Base-by-base conservation (phyloP, 441 rosid species). In the Lepidium campestre region DNA sequence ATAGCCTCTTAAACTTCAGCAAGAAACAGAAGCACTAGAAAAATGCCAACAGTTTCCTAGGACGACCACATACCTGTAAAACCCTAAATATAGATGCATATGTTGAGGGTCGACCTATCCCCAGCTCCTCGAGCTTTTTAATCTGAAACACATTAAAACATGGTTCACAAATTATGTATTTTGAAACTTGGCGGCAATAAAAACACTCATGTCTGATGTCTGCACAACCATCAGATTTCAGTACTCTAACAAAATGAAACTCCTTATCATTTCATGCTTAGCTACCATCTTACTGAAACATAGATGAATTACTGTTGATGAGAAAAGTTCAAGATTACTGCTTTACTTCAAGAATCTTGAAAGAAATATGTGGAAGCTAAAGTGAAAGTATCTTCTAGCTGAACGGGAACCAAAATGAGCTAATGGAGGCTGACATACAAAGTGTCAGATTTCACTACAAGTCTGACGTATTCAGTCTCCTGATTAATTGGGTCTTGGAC, bases 91-190 rank as follows among this genome's bases (percentile, higher is more conserved):
- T 92, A 67, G 91, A 81, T 53, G 99, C 96, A 73, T 95, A 95
- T 34, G 99, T 90, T 14, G 98, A 92, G 70, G 99, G 99, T 77
- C 98, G 86, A 71, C 99, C 99, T 70, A 95, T 95, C 71, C 99
- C 99, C 59, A 95, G 93, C 81, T 95, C 99, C 79, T 95, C 98
- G 23, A 95, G 85, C 79, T 95, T 95, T 81, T 92, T 90, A 71
- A 92, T 88, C 99, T 95, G 76, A 65, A 66, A 62, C 36, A 79
- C 70, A 75, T 42, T 68, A 69, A 48, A 60, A 65, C 48, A 67
- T 69, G 31, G 55, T 35, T 49, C 54, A 32, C 31, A 64, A 50
- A 56, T 14, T 14, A 53, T 49, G 7, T n/a, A 37, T 37, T 17
- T 49, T 49, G 20, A 71, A 25, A 53, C 45, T 5, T 54, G 27